These are phyloP conservation scores for grape (Vitis vinifera) DNA, from an alignment of 164 flowering plant species.

Conservation along the genomic window DNA sequence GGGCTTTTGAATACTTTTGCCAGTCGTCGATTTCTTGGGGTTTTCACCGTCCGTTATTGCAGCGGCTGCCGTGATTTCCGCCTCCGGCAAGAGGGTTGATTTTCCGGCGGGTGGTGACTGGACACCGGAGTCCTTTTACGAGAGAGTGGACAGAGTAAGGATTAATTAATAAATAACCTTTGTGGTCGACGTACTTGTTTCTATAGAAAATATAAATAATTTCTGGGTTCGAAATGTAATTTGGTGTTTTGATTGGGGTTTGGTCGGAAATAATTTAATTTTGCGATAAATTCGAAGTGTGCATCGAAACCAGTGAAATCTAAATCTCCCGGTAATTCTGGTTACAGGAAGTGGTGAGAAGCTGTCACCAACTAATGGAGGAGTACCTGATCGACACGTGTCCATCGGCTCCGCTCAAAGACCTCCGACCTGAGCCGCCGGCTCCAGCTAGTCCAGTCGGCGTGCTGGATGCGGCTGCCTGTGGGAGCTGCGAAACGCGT, in stretches of 20 bases:
- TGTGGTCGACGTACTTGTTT: not conserved
- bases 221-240: not conserved
- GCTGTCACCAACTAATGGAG: conserved; percentile 73
- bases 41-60: conserved; percentile 55
- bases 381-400: conserved; percentile 60
- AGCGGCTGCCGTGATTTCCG: conserved; percentile 56
- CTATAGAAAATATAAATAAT: not conserved
- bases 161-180: not conserved
- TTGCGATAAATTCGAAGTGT: conserved; percentile 4
- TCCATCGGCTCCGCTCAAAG: conserved; percentile 24
- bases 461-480: conserved; percentile 68
- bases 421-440: conserved; percentile 16
- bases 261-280: conserved; percentile 6
- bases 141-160: conserved; percentile 39
- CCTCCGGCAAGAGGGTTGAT: conserved; percentile 23
- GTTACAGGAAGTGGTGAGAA: conserved; percentile 52
- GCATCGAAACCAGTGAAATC: conserved; percentile 25
- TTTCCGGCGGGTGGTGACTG: conserved; percentile 7
- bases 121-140: conserved; percentile 16
- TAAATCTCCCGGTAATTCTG: not conserved
- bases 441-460: conserved; percentile 56
- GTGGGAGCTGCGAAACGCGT: conserved; percentile 55
- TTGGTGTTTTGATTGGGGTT: not conserved
- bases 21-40: conserved; percentile 56
- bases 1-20: not conserved